These are phyloP conservation scores for Exophiala sideris DNA, from an alignment of 2,329 filamentous ascomycete genomes.

Conservation along the genomic window DNA sequence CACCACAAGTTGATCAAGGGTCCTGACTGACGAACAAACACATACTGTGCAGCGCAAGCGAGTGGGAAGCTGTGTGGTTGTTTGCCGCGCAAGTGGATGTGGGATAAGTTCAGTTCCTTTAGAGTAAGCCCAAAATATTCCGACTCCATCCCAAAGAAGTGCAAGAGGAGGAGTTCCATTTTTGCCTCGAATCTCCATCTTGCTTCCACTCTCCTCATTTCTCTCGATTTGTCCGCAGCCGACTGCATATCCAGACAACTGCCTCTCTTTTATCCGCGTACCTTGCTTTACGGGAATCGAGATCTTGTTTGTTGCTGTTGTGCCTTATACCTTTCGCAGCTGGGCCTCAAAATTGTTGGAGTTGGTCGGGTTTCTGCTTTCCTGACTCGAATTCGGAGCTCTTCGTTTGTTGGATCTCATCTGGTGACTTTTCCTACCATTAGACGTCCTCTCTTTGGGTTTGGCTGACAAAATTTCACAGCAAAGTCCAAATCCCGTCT, in stretches of 20 bases:
- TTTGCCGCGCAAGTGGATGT: too few species aligned
- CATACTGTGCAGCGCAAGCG: too few species aligned
- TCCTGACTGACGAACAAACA: too few species aligned
- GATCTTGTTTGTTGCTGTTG: slow-evolving; percentile 13
- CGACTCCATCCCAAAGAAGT: slow-evolving; percentile 1
- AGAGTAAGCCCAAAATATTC: not conserved
- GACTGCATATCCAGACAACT: slow-evolving; percentile 29
- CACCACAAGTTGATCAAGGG: too few species aligned
- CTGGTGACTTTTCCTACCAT: slow-evolving; percentile 11
- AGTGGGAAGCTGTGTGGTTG: too few species aligned
- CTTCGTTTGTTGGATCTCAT: slow-evolving; percentile 8
- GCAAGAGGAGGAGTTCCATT: not conserved
- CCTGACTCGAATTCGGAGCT: slow-evolving; percentile 19
- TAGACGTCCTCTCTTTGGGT: not conserved
- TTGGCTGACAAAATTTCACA: slow-evolving; percentile 10
- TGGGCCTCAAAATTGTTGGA: slow-evolving; percentile 19
- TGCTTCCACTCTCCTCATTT: slow-evolving; percentile 24
- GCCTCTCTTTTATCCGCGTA: slow-evolving; percentile 33
- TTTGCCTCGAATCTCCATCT: slow-evolving; percentile 28
- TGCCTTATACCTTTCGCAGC: slow-evolving; percentile 3
- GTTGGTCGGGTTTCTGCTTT: slow-evolving; percentile 26
- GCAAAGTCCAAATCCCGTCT: slow-evolving; percentile 9
- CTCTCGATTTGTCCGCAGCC: slow-evolving; percentile 31
- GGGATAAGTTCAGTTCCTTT: too few species aligned
- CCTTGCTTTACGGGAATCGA: slow-evolving; percentile 26